Evolutionary conservation across 192 early-diverging fungal species (phyloP).

Genomic region (Jimgerdemannia lactiflua): DNA sequence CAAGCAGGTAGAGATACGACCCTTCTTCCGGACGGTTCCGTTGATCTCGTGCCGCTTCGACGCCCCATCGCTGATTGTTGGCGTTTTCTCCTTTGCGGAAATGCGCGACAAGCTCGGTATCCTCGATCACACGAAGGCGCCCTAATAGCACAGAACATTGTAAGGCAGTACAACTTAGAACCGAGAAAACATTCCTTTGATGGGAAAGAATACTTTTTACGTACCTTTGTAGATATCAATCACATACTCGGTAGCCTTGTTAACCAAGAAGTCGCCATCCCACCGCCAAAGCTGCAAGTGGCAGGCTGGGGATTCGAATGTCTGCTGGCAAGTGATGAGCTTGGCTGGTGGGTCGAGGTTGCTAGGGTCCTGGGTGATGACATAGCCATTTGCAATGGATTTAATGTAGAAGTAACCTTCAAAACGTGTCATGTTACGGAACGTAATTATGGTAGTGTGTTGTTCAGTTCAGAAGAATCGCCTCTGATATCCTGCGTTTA

Average conservation of each 20-base stretch:
- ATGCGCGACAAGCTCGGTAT: slow-evolving; percentile 29
- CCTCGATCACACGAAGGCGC: slow-evolving; percentile 32
- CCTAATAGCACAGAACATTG: slow-evolving; percentile 15
- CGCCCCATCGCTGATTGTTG: slow-evolving; percentile 25
- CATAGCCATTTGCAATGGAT: slow-evolving; percentile 9
- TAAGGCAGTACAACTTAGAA: not conserved
- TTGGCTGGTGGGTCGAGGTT: not conserved
- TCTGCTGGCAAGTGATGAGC: slow-evolving; percentile 10
- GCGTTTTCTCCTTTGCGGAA: slow-evolving; percentile 16
- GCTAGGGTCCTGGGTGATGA: slow-evolving; percentile 12
- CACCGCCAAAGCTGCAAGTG: slow-evolving; percentile 27
- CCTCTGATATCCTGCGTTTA: no score
- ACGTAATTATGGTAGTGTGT: no score
- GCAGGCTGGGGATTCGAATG: slow-evolving; percentile 11
- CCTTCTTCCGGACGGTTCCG: slow-evolving; percentile 5
- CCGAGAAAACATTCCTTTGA: not conserved
- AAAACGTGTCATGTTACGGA: slow-evolving; percentile 2
- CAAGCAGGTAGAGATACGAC: slow-evolving; percentile 19
- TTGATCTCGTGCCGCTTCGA: not conserved
- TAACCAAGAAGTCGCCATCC: slow-evolving; percentile 20
- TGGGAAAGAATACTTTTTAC: not conserved
- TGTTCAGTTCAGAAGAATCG: no score
- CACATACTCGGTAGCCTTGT: slow-evolving; percentile 24
- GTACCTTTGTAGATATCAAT: slow-evolving; percentile 35
- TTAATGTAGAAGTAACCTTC: slow-evolving; percentile 26